Conservation (phyloP, 192 early-diverging fungal genomes). For the Neocallimastix lanati region DNA sequence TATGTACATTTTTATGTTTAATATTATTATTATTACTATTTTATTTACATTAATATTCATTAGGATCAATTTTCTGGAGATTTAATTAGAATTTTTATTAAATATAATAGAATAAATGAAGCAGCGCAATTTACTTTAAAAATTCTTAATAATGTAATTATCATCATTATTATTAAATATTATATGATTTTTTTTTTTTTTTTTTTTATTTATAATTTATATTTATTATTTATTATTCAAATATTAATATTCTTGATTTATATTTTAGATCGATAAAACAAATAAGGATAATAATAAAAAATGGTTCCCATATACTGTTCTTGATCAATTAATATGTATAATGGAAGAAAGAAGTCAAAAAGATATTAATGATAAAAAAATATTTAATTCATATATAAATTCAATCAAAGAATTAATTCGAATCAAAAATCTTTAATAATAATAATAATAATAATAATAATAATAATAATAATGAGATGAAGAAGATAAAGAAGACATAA, state of each 20-base stretch:
- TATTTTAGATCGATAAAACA: not conserved
- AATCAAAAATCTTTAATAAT: not conserved
- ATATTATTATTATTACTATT: not conserved
- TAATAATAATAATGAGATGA: no score
- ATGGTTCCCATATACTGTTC: not conserved
- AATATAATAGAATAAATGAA: not conserved
- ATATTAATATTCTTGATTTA: no score
- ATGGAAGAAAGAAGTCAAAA: not conserved
- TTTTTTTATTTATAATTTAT: no score
- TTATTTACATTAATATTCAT: no score
- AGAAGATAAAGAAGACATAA: no score
- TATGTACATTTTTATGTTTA: not conserved
- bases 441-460: no score
- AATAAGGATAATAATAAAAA: not conserved
- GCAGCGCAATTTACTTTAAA: not conserved
- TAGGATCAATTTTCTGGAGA: not conserved
- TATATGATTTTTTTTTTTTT: no score
- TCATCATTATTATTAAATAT: no score
- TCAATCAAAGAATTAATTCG: not conserved
- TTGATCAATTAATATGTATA: not conserved
- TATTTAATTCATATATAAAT: not conserved
- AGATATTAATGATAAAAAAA: not conserved
- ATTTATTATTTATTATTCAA: no score
- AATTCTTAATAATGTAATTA: not conserved
- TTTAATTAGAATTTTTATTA: not conserved